Percentiles rank a stretch among this genome's conserved stretches.
These are phyloP conservation scores for Phaeosphaeria sp. DNA, from an alignment of 2,329 filamentous ascomycete species.

Conservation along the genomic window DNA sequence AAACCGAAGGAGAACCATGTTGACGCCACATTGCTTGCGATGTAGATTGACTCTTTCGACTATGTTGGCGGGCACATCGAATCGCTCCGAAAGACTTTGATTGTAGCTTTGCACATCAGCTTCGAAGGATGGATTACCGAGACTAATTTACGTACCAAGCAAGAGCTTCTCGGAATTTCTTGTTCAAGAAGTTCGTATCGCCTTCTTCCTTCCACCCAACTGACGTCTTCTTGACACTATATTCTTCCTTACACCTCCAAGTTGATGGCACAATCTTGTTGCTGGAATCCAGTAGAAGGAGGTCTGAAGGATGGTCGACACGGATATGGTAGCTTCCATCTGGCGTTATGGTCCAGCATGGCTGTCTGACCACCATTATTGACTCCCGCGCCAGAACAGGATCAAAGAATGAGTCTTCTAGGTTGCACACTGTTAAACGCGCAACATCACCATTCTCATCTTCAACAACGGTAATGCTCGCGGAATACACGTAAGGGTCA, in stretches of 20 bases:
- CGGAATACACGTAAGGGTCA: slow-evolving; percentile 29
- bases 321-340: slow-evolving; percentile 26
- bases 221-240: not conserved
- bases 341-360: slow-evolving; percentile 22
- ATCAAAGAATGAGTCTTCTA: slow-evolving; percentile 30
- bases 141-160: slow-evolving; percentile 14
- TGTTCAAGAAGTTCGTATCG: slow-evolving; percentile 33
- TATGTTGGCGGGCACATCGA: not conserved
- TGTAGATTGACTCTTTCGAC: slow-evolving; percentile 13
- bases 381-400: slow-evolving; percentile 19
- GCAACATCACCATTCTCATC: slow-evolving; percentile 24
- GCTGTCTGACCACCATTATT: slow-evolving; percentile 27
- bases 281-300: slow-evolving; percentile 17
- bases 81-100: not conserved
- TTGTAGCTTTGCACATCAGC: not conserved
- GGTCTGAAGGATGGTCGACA: slow-evolving; percentile 32
- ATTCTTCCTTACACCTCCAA: not conserved
- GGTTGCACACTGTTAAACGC: slow-evolving; percentile 29
- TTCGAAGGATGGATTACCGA: not conserved
- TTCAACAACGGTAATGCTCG: slow-evolving; percentile 25
- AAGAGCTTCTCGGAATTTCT: slow-evolving; percentile 27
- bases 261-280: not conserved
- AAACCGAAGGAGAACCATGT: slow-evolving; percentile 32
- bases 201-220: slow-evolving; percentile 31
- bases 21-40: slow-evolving; percentile 32